Percentiles rank a stretch among this genome's conserved stretches.
phyloP scores from a whole-genome alignment of 257 asterid species.

The Verbena officinalis region DNA sequence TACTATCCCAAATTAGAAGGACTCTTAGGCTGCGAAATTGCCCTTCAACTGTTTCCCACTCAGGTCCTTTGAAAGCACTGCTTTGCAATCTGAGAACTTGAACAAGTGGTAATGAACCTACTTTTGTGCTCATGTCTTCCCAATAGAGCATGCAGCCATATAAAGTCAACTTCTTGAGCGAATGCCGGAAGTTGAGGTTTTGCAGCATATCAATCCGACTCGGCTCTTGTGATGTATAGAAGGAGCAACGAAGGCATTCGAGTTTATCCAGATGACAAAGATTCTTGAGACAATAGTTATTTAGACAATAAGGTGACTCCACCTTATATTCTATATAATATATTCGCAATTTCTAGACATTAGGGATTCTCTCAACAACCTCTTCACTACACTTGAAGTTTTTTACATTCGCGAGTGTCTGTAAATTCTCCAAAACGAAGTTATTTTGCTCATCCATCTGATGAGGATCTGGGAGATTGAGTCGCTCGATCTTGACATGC shows the following conservation, averaged over 20 bases:
- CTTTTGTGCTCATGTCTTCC: slow-evolving; percentile 11
- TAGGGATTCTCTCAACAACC: not conserved
- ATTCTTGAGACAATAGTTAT: not conserved
- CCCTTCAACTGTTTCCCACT: slow-evolving; percentile 6
- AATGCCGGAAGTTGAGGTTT: slow-evolving; percentile 10
- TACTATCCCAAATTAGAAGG: not conserved
- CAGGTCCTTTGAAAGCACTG: not conserved
- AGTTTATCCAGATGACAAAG: slow-evolving; percentile 1
- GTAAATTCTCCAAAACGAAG: slow-evolving; percentile 12
- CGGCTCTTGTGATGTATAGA: not conserved
- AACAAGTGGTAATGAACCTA: slow-evolving; percentile 17
- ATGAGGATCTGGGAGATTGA: not conserved
- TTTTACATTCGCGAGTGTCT: not conserved
- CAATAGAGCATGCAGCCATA: not conserved
- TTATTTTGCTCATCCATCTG: not conserved
- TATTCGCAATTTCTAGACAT: slow-evolving; percentile 8
- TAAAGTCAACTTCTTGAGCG: slow-evolving; percentile 20
- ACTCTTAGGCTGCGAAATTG: slow-evolving; percentile 7
- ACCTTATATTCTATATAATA: not conserved
- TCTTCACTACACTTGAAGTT: slow-evolving; percentile 2
- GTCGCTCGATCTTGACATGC: not conserved
- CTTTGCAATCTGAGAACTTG: not conserved
- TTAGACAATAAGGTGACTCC: not conserved
- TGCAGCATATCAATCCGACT: not conserved
- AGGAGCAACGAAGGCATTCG: not conserved